A percentile compares a stretch with the other conserved stretches of the same genome.
These are phyloP conservation scores for Colletotrichum sp. DNA, from an alignment of 2,329 filamentous ascomycete species.

Conservation along the genomic window DNA sequence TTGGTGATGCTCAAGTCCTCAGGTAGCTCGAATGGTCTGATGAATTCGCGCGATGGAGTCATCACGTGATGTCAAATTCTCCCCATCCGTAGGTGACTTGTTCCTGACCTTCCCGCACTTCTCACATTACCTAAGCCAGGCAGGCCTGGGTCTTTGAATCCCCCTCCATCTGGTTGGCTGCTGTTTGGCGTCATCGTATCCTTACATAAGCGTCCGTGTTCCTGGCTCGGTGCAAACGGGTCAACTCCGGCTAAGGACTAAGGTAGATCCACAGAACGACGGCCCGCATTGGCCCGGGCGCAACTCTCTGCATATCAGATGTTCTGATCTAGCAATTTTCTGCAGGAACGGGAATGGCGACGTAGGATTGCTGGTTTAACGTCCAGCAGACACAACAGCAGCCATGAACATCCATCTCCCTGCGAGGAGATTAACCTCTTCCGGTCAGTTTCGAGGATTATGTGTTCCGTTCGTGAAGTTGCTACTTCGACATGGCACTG, in stretches of 20 bases:
- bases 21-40: constrained; percentile 17
- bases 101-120: background rate
- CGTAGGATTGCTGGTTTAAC: background rate
- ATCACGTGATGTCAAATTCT: constrained; percentile 16
- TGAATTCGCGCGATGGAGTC: constrained; percentile 10
- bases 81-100: background rate
- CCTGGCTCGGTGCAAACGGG: background rate
- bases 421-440: constrained; percentile 22
- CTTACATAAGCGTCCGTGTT: background rate
- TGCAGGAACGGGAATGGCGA: background rate
- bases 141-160: background rate
- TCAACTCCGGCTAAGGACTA: background rate
- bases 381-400: background rate
- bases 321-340: constrained; percentile 4
- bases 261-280: background rate
- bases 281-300: background rate
- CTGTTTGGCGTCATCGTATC: background rate
- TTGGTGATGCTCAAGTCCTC: background rate
- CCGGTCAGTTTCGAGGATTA: constrained; percentile 12
- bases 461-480: background rate
- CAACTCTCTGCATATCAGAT: background rate
- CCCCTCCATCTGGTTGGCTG: background rate
- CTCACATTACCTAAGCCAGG: background rate
- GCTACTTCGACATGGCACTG: background rate
- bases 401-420: constrained; percentile 26